Percentiles rank a stretch among this genome's conserved stretches.
Conservation (phyloP, 345 rosid species). For the Hypericum androsaemum region DNA sequence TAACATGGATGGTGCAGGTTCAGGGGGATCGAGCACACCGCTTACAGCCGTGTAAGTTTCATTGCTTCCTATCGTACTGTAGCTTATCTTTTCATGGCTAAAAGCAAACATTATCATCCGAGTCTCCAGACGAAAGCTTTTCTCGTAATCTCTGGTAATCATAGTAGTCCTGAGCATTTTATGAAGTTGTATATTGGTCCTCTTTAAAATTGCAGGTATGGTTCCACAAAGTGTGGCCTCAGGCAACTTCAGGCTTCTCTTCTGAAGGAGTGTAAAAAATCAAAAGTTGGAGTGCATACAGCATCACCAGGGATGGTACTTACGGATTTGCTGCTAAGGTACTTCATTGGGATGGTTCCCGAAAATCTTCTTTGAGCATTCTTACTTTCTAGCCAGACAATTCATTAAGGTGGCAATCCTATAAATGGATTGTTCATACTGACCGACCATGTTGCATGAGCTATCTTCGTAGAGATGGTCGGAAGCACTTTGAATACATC, state of each 20-base stretch:
- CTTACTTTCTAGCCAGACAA: neutral
- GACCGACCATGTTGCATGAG: too few species aligned
- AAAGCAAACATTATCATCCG: neutral
- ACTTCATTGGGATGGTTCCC: constrained; percentile 36
- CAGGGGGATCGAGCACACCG: constrained; percentile 97
- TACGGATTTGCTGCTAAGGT: constrained; percentile 87
- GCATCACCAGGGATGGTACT: constrained; percentile 99
- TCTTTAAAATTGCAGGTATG: constrained; percentile 48
- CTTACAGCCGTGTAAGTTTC: constrained; percentile 84
- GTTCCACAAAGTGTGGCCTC: constrained; percentile 95
- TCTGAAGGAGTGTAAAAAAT: constrained; percentile 62
- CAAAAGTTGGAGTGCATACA: constrained; percentile 83
- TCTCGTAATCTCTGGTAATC: neutral
- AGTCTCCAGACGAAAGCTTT: neutral
- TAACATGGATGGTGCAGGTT: constrained; percentile 98
- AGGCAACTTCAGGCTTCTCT: constrained; percentile 85
- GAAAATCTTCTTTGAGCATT: constrained; percentile 30
- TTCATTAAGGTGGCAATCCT: neutral
- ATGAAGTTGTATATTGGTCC: constrained; percentile 7
- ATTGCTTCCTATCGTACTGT: neutral
- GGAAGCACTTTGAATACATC: too few species aligned
- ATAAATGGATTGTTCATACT: neutral
- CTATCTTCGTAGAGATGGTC: too few species aligned
- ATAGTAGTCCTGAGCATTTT: neutral
- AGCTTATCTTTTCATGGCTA: neutral